These are phyloP conservation scores for Polygonum aviculare DNA, from an alignment of 148 eudicot species.

Conservation along the genomic window DNA sequence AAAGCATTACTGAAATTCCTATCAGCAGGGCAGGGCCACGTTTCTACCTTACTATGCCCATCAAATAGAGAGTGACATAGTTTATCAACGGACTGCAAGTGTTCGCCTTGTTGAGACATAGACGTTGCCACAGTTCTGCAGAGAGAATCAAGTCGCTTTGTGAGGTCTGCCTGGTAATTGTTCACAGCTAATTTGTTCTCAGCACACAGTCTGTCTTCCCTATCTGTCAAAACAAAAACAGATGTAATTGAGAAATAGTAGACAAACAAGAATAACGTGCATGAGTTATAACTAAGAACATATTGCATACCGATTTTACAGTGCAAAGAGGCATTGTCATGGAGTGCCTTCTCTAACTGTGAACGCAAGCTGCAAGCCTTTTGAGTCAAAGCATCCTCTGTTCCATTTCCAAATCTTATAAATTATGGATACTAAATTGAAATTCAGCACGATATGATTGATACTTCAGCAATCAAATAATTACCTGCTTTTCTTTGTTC, in stretches of 20 bases:
- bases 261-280: not conserved
- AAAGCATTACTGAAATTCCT: not conserved
- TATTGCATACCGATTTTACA: constrained; percentile 51
- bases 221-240: constrained; percentile 30
- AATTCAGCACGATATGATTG: not conserved
- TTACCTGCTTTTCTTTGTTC: constrained; percentile 54
- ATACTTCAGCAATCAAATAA: not conserved
- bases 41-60: constrained; percentile 56
- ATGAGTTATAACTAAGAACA: not conserved
- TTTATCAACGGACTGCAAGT: constrained; percentile 55
- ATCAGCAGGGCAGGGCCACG: not conserved
- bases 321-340: constrained; percentile 56
- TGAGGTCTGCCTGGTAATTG: constrained; percentile 55
- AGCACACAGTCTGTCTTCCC: constrained; percentile 72
- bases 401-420: not conserved
- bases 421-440: not conserved
- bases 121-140: constrained; percentile 50
- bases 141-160: constrained; percentile 48
- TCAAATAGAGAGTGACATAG: constrained; percentile 60
- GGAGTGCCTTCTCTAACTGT: constrained; percentile 73
- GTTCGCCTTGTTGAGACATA: constrained; percentile 61
- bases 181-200: constrained; percentile 68
- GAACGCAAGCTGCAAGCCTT: constrained; percentile 68
- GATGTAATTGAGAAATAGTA: not conserved
- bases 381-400: constrained; percentile 77